These are phyloP conservation scores for Hygrophorus pudorinus DNA, from an alignment of 768 basidiomycete species.

Conservation along the genomic window DNA sequence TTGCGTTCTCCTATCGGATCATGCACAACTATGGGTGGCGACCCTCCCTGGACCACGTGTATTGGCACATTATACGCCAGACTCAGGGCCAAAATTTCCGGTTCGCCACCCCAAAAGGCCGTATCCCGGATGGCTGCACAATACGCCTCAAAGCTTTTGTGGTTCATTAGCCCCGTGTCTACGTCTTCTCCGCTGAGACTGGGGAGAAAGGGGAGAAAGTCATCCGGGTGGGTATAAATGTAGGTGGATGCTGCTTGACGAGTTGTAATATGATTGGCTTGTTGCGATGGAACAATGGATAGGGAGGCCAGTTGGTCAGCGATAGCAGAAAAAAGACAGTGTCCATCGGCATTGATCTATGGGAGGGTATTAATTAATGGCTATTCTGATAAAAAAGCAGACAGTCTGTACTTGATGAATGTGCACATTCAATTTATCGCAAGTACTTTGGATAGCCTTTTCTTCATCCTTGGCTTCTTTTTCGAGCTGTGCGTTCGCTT, in stretches of 20 bases:
- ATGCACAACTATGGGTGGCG: constrained; percentile 79
- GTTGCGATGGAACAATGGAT: constrained; percentile 44
- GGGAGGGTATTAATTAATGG: neutral
- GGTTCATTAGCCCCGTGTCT: constrained; percentile 64
- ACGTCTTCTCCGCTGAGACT: constrained; percentile 57
- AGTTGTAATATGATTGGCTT: constrained; percentile 50
- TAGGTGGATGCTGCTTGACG: constrained; percentile 71
- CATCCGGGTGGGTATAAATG: constrained; percentile 73
- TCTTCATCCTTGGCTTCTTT: constrained; percentile 63
- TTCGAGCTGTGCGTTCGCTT: constrained; percentile 47
- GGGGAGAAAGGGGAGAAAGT: constrained; percentile 91
- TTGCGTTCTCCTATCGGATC: constrained; percentile 35
- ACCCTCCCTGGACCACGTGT: constrained; percentile 79
- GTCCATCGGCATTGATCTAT: constrained; percentile 90
- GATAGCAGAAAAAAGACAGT: constrained; percentile 90
- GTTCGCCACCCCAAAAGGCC: constrained; percentile 95
- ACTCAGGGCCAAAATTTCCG: constrained; percentile 87
- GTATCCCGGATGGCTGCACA: constrained; percentile 73
- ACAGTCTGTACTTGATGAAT: constrained; percentile 47
- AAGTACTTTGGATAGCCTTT: constrained; percentile 48
- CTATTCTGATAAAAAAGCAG: neutral
- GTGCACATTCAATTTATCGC: constrained; percentile 54
- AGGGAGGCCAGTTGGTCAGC: constrained; percentile 85
- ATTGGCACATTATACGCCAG: constrained; percentile 76
- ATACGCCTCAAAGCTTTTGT: constrained; percentile 57